Base-by-base conservation (phyloP, 1,284 basidiomycete species). In the Sanghuangporus sanghuang region DNA sequence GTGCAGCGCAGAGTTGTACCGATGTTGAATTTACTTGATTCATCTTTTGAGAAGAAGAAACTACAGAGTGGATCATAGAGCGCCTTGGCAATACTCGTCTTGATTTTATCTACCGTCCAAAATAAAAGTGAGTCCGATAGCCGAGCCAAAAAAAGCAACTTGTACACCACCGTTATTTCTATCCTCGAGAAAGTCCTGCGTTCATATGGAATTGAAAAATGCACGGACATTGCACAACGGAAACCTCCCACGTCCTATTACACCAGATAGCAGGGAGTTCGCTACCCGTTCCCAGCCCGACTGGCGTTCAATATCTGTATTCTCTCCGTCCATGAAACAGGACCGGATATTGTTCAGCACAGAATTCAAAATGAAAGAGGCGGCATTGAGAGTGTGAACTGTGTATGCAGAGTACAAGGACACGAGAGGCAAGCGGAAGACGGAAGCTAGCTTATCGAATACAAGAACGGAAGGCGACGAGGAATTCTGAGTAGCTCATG, bases 261-360 rank as follows among this genome's bases (percentile, higher is more conserved):
- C 64, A 2, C 80, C 79, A 1, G 80, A 79, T 39, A 82, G 63
- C 16, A 82, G 66, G 18, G 75, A 72, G 36, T 71, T 67, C 23
- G 74, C 74, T 16, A 75, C 68, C 27, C 61, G 64, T 69, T 80
- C 78, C 79, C 79, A 82, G 8, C 66, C 64, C 2, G 64, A 66
- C 18, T 64, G 68, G 14, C 64, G 54, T 9, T 35, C 62, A n/a
- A 62, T 55, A 18, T 59, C 56, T 23, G n/a, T 57, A 14, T 67
- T 58, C 21, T 70, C 63, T 11, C 65, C 62, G 52, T 76, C 65
- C 52, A 32, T 21, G 11, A 57, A n/a, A 18, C 53, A 61, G 14
- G 63, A 48, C 3, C 18, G 44, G 6, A 64, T 39, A 61, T 73
- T 69, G 49, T 67, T 55, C 21, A 76, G 69, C 6, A 79, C 71